A percentile compares a stretch with the other conserved stretches of the same genome.
These are phyloP conservation scores for Rhododendron williamsianum DNA, from an alignment of 148 eudicot species.

Conservation along the genomic window DNA sequence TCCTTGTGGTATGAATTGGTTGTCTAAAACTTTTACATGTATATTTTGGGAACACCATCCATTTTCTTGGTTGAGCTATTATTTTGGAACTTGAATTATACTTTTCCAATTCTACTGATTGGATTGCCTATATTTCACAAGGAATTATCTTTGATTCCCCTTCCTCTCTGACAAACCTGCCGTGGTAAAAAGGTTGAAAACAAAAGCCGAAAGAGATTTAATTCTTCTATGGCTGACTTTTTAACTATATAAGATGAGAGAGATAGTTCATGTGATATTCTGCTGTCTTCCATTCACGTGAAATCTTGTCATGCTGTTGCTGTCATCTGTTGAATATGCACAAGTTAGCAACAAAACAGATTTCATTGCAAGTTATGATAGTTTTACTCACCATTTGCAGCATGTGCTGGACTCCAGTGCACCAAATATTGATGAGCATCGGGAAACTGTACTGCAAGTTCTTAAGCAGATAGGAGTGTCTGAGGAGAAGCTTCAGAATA, in stretches of 20 bases:
- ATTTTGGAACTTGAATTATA: background rate
- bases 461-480: constrained; percentile 80
- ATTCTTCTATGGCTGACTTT: background rate
- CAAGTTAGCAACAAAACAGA: background rate
- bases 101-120: background rate
- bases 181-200: background rate
- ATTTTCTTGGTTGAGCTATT: background rate
- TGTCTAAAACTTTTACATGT: background rate
- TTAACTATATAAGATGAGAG: background rate
- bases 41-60: background rate
- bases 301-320: background rate
- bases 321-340: background rate
- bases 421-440: constrained; percentile 67
- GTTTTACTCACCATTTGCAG: constrained; percentile 31
- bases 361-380: background rate
- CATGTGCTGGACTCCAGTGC: constrained; percentile 94
- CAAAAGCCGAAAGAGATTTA: background rate
- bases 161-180: background rate
- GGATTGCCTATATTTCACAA: background rate
- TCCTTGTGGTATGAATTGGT: constrained; percentile 68
- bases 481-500: constrained; percentile 68
- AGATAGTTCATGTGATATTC: background rate
- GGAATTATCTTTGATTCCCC: background rate
- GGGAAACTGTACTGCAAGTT: constrained; percentile 76
- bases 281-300: background rate